phyloP scores from a whole-genome alignment of 2,329 filamentous ascomycete species.

The Blastomyces parvus region DNA sequence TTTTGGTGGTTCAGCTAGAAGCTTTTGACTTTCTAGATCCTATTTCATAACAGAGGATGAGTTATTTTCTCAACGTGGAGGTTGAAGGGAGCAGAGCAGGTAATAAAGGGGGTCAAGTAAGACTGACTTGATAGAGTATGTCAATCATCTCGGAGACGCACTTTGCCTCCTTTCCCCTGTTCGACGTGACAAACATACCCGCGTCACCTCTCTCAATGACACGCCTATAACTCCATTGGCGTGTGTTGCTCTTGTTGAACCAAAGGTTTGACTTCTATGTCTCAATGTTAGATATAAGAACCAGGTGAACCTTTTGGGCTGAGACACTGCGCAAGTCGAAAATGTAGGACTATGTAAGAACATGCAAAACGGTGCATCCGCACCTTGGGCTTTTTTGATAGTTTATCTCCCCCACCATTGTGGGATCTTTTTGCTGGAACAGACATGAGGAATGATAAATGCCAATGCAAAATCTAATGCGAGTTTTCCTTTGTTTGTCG shows the following conservation, averaged over 20 bases:
- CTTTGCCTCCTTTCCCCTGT: constrained; percentile 52
- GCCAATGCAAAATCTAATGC: background rate
- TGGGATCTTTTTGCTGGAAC: background rate
- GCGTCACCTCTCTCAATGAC: constrained; percentile 43
- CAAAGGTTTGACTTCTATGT: constrained; percentile 1
- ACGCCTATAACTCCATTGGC: constrained; percentile 12
- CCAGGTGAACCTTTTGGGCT: background rate
- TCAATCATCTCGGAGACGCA: constrained; percentile 50
- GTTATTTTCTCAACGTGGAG: background rate
- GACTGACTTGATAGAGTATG: constrained; percentile 46
- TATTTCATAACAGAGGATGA: background rate
- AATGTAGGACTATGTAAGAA: background rate
- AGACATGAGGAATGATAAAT: background rate
- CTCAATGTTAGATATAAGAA: background rate
- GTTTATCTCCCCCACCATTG: background rate
- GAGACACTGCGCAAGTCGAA: background rate
- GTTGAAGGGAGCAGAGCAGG: background rate
- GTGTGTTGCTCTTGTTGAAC: constrained; percentile 7
- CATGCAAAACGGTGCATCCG: background rate
- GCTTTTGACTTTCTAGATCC: constrained; percentile 1
- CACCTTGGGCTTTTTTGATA: constrained; percentile 1
- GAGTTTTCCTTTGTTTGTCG: background rate
- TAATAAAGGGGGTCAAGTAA: background rate
- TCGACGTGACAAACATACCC: constrained; percentile 55
- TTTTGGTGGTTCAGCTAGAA: constrained; percentile 6